Evolutionary conservation across 2,329 filamentous ascomycete genomes (phyloP), one percentile per base, ranked within the genome.

Genomic region (Metarhizium rileyi): DNA sequence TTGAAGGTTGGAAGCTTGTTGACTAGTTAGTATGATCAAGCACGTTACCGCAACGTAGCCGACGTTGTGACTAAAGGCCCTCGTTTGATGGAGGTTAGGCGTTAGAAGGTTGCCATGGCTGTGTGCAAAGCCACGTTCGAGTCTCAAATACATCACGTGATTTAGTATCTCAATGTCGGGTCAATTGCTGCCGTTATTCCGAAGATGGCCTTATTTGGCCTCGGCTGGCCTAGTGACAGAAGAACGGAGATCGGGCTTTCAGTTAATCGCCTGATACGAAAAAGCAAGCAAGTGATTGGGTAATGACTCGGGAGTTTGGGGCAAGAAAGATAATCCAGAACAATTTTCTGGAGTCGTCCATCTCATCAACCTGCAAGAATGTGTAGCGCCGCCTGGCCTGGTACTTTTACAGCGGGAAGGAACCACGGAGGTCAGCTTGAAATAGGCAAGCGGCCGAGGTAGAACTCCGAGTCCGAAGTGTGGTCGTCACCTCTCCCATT

Each of bases 161-260:
- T 9, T 42, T 4, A 14, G 3, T 20, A 9, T 9, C 20, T 40
- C 12, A 10, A 7, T 22, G n/a, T 23, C 20, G 38, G 38, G 14
- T 25, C 7, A 25, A 42, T 23, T 12, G 22, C 16, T 42, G 20
- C 38, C 38, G 38, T 16, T 14, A 7, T 42, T 23, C 38, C 38
- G 18, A 23, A 25, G 18, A 14, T 16, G 35, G 5, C 16, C 35
- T 20, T 1, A 7, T n/a, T 20, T 14, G 3, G 38, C 10, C 22
- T 42, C 20, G 38, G 35, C 18, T 38, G n/a, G 33, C 9, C 35
- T n/a, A 20, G n/a, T 18, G n/a, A 18, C 6, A 22, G 22, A 9
- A 35, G 7, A n/a, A 33, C 27, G 35, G 44, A 42, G 36, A 42
- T 46, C 44, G 36, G 28, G 25, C 10, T 47, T 46, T 50, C 20